A percentile compares a stretch with the other conserved stretches of the same genome.
Conservation (phyloP, 2,329 filamentous ascomycete genomes). For the Mycogone perniciosa region DNA sequence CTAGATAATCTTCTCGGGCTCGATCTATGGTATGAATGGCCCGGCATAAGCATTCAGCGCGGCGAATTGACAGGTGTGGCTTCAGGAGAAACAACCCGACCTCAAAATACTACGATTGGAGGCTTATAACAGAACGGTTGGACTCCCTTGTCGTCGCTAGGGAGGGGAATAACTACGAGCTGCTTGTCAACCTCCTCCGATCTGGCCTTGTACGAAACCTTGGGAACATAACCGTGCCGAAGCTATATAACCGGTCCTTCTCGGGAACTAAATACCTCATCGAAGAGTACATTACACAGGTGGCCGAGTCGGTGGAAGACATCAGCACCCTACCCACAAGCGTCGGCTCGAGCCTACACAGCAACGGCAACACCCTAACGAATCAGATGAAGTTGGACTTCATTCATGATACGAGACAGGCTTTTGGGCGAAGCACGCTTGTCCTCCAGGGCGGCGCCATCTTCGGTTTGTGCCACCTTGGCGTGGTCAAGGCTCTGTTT, state of each 20-base stretch:
- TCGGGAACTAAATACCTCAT: constrained; percentile 86
- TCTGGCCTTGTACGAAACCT: constrained; percentile 77
- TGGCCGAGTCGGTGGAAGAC: constrained; percentile 74
- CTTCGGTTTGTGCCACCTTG: constrained; percentile 84
- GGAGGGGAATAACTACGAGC: constrained; percentile 64
- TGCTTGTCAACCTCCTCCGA: constrained; percentile 71
- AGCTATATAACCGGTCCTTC: constrained; percentile 78
- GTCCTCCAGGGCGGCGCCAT: constrained; percentile 87
- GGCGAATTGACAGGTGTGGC: background rate
- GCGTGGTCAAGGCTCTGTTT: constrained; percentile 83
- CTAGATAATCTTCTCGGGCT: constrained; percentile 77
- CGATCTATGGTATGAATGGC: constrained; percentile 62
- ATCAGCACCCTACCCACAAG: constrained; percentile 61
- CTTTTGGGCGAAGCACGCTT: constrained; percentile 79
- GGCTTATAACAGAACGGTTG: constrained; percentile 72
- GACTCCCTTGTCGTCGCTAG: constrained; percentile 63
- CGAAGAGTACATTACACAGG: constrained; percentile 81
- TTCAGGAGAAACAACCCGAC: constrained; percentile 74
- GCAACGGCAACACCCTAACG: constrained; percentile 43
- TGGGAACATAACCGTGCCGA: constrained; percentile 80
- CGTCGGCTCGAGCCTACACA: constrained; percentile 27
- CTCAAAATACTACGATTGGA: constrained; percentile 79
- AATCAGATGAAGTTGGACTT: constrained; percentile 79
- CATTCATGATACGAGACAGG: constrained; percentile 78
- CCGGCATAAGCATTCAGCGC: background rate